phyloP scores from a whole-genome alignment of 2,329 filamentous ascomycete species.

The Passalora sequoiae region DNA sequence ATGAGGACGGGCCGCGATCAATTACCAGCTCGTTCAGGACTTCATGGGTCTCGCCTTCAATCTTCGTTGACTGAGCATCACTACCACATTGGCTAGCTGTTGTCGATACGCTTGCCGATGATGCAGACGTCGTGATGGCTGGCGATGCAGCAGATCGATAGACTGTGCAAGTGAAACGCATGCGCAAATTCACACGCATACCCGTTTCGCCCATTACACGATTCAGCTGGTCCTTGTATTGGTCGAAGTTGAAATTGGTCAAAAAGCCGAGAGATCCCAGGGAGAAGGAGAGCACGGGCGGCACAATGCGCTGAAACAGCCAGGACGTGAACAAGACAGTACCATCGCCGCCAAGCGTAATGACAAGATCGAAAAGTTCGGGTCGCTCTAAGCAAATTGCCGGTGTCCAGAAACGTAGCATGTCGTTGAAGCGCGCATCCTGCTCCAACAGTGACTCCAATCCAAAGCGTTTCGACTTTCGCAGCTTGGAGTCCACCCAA shows the following conservation, averaged over 20 bases:
- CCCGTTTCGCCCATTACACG: constrained; percentile 88
- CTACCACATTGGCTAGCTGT: constrained; percentile 15
- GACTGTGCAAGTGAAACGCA: constrained; percentile 98
- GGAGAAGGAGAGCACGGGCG: constrained; percentile 77
- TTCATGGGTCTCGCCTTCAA: constrained; percentile 93
- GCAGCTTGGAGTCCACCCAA: constrained; percentile 94
- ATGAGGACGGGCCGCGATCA: constrained; percentile 90
- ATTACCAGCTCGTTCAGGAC: constrained; percentile 98
- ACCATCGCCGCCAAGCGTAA: constrained; percentile 80
- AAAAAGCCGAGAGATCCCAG: constrained; percentile 82
- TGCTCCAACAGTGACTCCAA: constrained; percentile 65
- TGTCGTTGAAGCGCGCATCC: constrained; percentile 70
- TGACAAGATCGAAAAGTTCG: constrained; percentile 90
- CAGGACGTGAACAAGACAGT: constrained; percentile 85
- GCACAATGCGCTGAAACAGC: constrained; percentile 87
- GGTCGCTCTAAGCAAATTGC: constrained; percentile 91
- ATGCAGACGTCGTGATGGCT: constrained; percentile 25
- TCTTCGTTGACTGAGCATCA: constrained; percentile 51
- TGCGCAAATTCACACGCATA: constrained; percentile 95
- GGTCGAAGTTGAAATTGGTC: constrained; percentile 80
- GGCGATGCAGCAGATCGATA: constrained; percentile 58
- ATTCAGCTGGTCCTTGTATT: constrained; percentile 81
- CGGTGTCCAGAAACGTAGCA: constrained; percentile 94
- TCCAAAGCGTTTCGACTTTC: constrained; percentile 81
- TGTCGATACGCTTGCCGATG: constrained; percentile 31